Conservation (phyloP, 106 monocot genomes). For the Dioscorea dumetorum region DNA sequence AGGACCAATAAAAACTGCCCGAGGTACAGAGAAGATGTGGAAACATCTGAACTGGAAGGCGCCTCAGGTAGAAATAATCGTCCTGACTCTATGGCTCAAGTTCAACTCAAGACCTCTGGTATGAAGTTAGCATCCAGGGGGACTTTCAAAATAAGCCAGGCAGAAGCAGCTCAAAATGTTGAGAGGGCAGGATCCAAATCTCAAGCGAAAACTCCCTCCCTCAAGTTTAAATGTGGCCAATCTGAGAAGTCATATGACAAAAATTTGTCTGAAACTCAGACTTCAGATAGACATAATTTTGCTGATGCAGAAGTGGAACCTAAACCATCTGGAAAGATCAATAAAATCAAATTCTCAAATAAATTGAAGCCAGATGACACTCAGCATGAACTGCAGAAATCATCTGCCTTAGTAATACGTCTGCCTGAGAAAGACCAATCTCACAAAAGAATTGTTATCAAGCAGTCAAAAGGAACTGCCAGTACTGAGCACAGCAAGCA, state of each 20-base stretch:
- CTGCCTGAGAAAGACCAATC: slow-evolving; percentile 55
- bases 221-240: slow-evolving; percentile 76
- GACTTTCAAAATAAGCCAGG: slow-evolving; percentile 12
- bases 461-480: slow-evolving; percentile 48
- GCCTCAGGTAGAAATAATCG: slow-evolving; percentile 22
- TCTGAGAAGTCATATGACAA: slow-evolving; percentile 48
- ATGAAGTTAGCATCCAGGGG: slow-evolving; percentile 49
- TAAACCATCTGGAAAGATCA: slow-evolving; percentile 52
- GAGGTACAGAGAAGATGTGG: slow-evolving; percentile 77
- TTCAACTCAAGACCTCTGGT: slow-evolving; percentile 41
- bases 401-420: slow-evolving; percentile 56
- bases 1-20: slow-evolving; percentile 98
- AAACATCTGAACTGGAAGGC: slow-evolving; percentile 44
- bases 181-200: slow-evolving; percentile 29
- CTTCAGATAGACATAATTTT: slow-evolving; percentile 27
- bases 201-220: slow-evolving; percentile 36
- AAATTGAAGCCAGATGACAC: slow-evolving; percentile 42
- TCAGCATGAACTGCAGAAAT: slow-evolving; percentile 52
- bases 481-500: slow-evolving; percentile 13
- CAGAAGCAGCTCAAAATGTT: slow-evolving; percentile 28
- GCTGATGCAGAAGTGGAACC: slow-evolving; percentile 23
- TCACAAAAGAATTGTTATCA: slow-evolving; percentile 83
- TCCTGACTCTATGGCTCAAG: slow-evolving; percentile 29
- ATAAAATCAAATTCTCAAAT: slow-evolving; percentile 61
- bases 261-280: slow-evolving; percentile 20